Percentiles rank a stretch among this genome's conserved stretches.
Conservation (phyloP, 2,329 filamentous ascomycete species). For the Trichoderma koningiopsis region DNA sequence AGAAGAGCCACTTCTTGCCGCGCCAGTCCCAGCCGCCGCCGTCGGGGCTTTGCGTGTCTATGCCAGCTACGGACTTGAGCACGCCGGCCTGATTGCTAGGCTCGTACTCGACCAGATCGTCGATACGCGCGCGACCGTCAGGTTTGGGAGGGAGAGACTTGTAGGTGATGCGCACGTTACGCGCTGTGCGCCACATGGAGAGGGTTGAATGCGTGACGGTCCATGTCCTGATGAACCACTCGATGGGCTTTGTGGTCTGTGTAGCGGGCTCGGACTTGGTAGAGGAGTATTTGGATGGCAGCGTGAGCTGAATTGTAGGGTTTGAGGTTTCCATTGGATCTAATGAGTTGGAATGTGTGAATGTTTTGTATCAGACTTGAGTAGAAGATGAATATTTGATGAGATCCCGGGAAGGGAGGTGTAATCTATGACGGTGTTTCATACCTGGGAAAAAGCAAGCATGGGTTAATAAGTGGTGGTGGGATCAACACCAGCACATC, state of each 20-base stretch:
- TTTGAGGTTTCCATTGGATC: constrained; percentile 23
- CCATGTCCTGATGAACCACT: constrained; percentile 70
- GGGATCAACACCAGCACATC: not conserved
- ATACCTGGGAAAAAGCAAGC: not conserved
- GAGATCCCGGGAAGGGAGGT: not conserved
- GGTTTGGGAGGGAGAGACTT: constrained; percentile 48
- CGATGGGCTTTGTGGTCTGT: constrained; percentile 41
- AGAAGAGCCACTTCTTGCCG: constrained; percentile 72
- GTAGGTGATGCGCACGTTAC: constrained; percentile 82
- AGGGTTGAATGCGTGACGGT: constrained; percentile 75
- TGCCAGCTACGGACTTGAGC: constrained; percentile 64
- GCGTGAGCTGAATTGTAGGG: constrained; percentile 33
- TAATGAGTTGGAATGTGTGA: no score
- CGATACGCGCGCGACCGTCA: constrained; percentile 53
- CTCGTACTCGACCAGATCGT: constrained; percentile 75
- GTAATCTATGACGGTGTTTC: not conserved
- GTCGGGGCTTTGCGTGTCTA: constrained; percentile 56
- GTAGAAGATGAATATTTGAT: not conserved
- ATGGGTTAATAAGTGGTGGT: not conserved
- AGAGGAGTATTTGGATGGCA: constrained; percentile 54
- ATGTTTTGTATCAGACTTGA: not conserved
- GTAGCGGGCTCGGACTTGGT: constrained; percentile 10
- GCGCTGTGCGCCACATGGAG: constrained; percentile 76
- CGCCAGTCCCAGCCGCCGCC: constrained; percentile 70
- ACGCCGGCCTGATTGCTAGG: constrained; percentile 49